Percentiles rank a stretch among this genome's conserved stretches.
Conservation (phyloP, 2,329 filamentous ascomycete species). For the Escovopsis weberi region DNA sequence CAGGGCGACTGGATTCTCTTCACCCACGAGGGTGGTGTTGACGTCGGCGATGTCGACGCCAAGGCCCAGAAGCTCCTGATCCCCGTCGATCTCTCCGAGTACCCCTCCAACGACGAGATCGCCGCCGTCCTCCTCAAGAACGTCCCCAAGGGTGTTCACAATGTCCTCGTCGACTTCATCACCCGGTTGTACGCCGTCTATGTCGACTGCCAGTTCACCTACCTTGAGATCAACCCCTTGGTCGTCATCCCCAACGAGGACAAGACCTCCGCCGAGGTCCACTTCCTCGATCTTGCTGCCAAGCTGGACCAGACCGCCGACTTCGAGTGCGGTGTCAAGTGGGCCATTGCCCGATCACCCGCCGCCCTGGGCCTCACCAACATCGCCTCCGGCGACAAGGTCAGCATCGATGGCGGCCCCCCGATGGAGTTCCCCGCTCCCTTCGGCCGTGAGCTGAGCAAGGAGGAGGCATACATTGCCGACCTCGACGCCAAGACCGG, state of each 20-base stretch:
- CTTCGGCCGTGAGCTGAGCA: slow-evolving; percentile 94
- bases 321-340: slow-evolving; percentile 98
- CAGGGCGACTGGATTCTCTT: slow-evolving; percentile 99
- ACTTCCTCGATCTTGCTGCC: slow-evolving; percentile 97
- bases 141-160: slow-evolving; percentile 89
- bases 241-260: slow-evolving; percentile 93
- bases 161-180: slow-evolving; percentile 98
- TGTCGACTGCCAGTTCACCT: slow-evolving; percentile 99
- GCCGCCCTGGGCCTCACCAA: slow-evolving; percentile 72
- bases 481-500: slow-evolving; percentile 99
- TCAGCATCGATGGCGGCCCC: slow-evolving; percentile 89
- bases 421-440: slow-evolving; percentile 98
- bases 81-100: slow-evolving; percentile 86
- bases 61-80: slow-evolving; percentile 99
- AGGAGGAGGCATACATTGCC: slow-evolving; percentile 98
- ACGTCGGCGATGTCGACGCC: slow-evolving; percentile 96
- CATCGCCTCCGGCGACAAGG: slow-evolving; percentile 54
- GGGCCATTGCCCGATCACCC: slow-evolving; percentile 88
- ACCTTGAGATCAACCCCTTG: slow-evolving; percentile 98
- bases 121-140: slow-evolving; percentile 75
- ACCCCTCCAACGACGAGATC: slow-evolving; percentile 92
- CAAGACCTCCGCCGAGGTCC: slow-evolving; percentile 80
- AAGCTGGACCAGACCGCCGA: slow-evolving; percentile 99
- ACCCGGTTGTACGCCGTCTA: slow-evolving; percentile 96
- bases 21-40: slow-evolving; percentile 98